phyloP scores from a whole-genome alignment of 2,329 filamentous ascomycete genomes.

The Akanthomyces uredinophilus region DNA sequence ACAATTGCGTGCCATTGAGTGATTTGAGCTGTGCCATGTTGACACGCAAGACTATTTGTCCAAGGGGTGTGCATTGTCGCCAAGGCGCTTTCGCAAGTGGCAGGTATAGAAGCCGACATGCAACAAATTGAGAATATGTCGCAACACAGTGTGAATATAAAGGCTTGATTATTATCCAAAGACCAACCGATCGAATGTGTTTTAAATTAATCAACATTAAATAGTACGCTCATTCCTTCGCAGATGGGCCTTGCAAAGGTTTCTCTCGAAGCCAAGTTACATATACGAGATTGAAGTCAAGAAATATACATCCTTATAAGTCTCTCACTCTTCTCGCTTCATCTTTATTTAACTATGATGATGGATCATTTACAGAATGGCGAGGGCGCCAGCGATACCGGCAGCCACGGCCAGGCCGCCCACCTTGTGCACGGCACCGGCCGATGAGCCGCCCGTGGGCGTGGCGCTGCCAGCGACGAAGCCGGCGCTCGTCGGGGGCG shows the following conservation, averaged over 20 bases:
- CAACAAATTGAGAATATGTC: not conserved
- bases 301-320: not conserved
- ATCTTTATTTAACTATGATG: too few species aligned
- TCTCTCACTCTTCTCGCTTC: not conserved
- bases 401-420: conserved; percentile 28
- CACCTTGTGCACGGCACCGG: conserved; percentile 28
- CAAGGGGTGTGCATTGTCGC: too few species aligned
- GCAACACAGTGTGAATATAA: not conserved
- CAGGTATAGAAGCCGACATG: not conserved
- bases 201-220: not conserved
- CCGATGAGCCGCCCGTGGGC: conserved; percentile 18
- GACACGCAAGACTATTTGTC: not conserved
- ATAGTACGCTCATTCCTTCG: not conserved
- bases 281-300: not conserved
- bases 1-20: not conserved
- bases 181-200: not conserved
- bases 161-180: not conserved
- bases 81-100: too few species aligned
- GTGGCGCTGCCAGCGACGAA: conserved; percentile 14
- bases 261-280: not conserved
- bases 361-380: conserved; percentile 27
- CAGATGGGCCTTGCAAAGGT: not conserved
- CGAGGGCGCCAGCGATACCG: conserved; percentile 34
- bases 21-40: not conserved
- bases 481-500: conserved; percentile 22